A percentile compares a stretch with the other conserved stretches of the same genome.
These are phyloP conservation scores for Mytilinidion resinicola DNA, from an alignment of 495 filamentous ascomycete species.

Conservation along the genomic window DNA sequence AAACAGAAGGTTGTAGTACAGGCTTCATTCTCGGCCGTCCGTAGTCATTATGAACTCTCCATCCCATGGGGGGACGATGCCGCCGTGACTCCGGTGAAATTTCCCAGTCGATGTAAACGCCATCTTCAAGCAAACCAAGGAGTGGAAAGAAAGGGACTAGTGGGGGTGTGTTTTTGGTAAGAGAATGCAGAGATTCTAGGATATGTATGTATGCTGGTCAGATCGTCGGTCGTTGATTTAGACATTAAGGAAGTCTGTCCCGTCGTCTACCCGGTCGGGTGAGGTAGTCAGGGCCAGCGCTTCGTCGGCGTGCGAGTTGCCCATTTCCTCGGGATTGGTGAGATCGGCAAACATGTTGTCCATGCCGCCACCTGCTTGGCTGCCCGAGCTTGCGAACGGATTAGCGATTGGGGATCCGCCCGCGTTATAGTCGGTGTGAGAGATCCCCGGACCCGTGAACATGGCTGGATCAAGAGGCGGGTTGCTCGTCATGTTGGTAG, in stretches of 20 bases:
- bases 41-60: no score
- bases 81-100: no score
- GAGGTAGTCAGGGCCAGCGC: slow-evolving; percentile 18
- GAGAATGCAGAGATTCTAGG: no score
- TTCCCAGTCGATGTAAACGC: no score
- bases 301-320: slow-evolving; percentile 23
- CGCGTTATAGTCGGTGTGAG: slow-evolving; percentile 1
- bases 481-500: not conserved
- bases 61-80: no score
- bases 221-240: not conserved
- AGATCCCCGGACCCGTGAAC: slow-evolving; percentile 6
- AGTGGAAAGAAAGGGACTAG: no score
- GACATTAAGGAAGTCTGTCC: not conserved
- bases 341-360: slow-evolving; percentile 22
- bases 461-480: slow-evolving; percentile 24
- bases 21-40: no score
- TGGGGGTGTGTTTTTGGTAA: no score
- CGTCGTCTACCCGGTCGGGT: not conserved
- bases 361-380: slow-evolving; percentile 7
- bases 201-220: no score
- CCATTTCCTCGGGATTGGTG: slow-evolving; percentile 13
- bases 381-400: slow-evolving; percentile 21
- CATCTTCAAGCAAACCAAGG: no score
- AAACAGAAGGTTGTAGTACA: not conserved
- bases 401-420: slow-evolving; percentile 16